A percentile compares a stretch with the other conserved stretches of the same genome.
Conservation (phyloP, 306 rosid genomes). For the Fagus sylvatica region DNA sequence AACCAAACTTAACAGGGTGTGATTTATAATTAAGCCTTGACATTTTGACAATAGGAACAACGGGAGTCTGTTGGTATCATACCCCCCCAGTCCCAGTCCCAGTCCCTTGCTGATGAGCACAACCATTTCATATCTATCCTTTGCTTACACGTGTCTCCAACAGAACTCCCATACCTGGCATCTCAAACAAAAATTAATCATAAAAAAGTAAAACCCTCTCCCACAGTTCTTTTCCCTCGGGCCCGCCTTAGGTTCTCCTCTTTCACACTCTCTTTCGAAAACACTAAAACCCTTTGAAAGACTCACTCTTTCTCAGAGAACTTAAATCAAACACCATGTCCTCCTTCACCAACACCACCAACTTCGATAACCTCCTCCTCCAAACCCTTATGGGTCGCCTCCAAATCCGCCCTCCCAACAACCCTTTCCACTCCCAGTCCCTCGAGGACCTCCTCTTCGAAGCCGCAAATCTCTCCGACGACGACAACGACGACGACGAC, state of each 20-base stretch:
- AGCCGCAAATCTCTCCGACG: constrained; percentile 39
- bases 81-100: too few relatives aligned
- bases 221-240: too few relatives aligned
- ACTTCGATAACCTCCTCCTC: constrained; percentile 64
- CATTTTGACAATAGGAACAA: too few relatives aligned
- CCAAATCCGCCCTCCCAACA: constrained; percentile 52
- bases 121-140: neutral
- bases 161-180: too few relatives aligned
- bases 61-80: too few relatives aligned
- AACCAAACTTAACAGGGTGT: too few relatives aligned
- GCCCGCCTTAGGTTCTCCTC: too few relatives aligned
- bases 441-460: constrained; percentile 73
- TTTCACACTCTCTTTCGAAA: too few relatives aligned
- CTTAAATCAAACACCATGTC: constrained; percentile 48
- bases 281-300: constrained; percentile 19
- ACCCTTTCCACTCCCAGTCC: constrained; percentile 56
- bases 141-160: neutral
- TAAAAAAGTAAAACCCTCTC: too few relatives aligned
- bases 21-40: too few relatives aligned
- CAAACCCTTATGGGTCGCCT: constrained; percentile 72
- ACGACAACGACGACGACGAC: constrained; percentile 39
- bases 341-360: constrained; percentile 44
- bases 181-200: too few relatives aligned
- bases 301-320: neutral
- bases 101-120: too few relatives aligned